Evolutionary conservation across 2,329 filamentous ascomycete species (phyloP), one percentile per base, ranked within the genome.

Genomic region (Monosporascus sp.): DNA sequence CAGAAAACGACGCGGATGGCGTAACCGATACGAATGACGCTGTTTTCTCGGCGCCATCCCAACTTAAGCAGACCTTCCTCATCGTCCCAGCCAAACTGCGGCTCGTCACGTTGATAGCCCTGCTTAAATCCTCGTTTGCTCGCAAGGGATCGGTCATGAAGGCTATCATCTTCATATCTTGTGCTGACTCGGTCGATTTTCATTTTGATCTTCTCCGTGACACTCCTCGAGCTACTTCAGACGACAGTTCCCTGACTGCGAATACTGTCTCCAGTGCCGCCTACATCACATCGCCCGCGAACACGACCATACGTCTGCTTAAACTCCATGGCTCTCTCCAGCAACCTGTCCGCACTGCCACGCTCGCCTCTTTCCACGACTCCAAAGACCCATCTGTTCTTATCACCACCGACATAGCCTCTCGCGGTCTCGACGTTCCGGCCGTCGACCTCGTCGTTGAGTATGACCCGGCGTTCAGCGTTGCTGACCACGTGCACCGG

Each of bases 121-220:
- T 92, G 35, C 76, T 99, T 53, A 95, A 93, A 67, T 85, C 90
- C 18, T 85, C 91, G 0, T 97, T 99, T 69, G 86, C 90, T 53
- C 82, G 92, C 18, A 89, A 88, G 69, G 93, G 91, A 0, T 90
- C 90, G 1, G 89, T 96, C 18, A 97, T 96, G 89, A 97, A 99
- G 71, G 89, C 88, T 22, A 97, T 99, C 55, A 80, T 99, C 37
- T 99, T 99, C 73, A 89, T 99, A 48, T 96, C 93, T 11, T 99
- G 94, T 65, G 92, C 94, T 20, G 94, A 99, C 68, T 94, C 90
- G 1, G 94, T 97, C 54, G 91, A 99, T 68, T 99, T 97, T 63
- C 93, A 97, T 69, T 97, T 91, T 68, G 88, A 95, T 55, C 75
- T 96, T 3, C 82, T 99, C 53, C 86, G 76, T 44, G 70, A 72